phyloP scores from a whole-genome alignment of 306 rosid genomes.

The Acacia confusa region DNA sequence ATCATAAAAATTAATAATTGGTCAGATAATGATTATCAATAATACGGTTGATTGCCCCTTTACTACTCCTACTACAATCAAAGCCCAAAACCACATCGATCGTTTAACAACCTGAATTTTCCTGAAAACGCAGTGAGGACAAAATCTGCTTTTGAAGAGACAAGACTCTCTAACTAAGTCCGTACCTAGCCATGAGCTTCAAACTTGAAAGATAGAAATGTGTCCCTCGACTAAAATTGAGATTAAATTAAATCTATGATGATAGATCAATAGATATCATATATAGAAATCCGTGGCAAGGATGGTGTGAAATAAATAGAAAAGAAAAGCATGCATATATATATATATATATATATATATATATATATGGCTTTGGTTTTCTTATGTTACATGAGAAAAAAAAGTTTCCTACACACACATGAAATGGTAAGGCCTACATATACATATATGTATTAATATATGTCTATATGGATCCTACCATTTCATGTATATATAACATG shows the following conservation, averaged over 20 bases:
- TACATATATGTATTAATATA: too few species aligned
- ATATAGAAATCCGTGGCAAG: background rate
- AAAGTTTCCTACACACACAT: too few species aligned
- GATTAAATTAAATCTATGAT: background rate
- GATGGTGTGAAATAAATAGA: background rate
- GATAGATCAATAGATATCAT: background rate
- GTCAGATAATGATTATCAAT: constrained; percentile 37
- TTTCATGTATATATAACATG: too few species aligned
- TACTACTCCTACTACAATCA: background rate
- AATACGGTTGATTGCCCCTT: constrained; percentile 33
- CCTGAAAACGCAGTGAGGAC: background rate
- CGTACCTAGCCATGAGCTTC: background rate
- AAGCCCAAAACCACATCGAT: background rate
- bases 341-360: too few species aligned
- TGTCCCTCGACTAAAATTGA: background rate
- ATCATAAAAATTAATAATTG: constrained; percentile 35
- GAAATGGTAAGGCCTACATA: too few species aligned
- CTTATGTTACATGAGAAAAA: too few species aligned
- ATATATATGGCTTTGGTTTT: too few species aligned
- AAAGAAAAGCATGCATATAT: background rate
- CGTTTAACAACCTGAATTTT: background rate
- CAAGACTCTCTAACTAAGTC: background rate
- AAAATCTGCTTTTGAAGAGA: background rate
- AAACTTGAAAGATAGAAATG: background rate
- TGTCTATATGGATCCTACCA: too few species aligned